Percentiles rank a stretch among this genome's conserved stretches.
phyloP scores from a whole-genome alignment of 495 filamentous ascomycete species.

The Xanthoparmelia taractica region DNA sequence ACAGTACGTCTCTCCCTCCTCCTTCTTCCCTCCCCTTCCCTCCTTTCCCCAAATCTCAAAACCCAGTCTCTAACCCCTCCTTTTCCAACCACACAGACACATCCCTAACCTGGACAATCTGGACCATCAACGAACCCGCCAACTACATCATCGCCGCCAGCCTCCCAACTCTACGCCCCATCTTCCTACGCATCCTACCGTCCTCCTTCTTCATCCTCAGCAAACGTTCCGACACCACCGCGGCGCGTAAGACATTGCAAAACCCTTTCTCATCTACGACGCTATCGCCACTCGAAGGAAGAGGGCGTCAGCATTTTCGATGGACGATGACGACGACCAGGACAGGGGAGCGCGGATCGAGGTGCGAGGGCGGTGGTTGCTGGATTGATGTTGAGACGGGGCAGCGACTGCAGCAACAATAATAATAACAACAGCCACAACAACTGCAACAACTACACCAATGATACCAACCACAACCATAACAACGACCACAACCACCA shows the following conservation, averaged over 20 bases:
- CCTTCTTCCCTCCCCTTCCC: neutral
- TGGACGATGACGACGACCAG: no score
- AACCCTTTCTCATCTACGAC: neutral
- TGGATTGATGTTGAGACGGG: neutral
- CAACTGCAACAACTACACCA: no score
- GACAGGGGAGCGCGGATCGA: neutral
- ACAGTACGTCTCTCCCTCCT: slow-evolving; percentile 14
- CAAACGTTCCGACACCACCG: neutral
- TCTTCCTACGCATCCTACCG: slow-evolving; percentile 23
- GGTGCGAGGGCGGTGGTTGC: neutral
- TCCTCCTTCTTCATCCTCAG: slow-evolving; percentile 15
- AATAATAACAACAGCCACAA: no score
- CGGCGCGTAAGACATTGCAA: neutral
- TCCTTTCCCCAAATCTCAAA: no score
- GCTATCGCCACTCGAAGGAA: neutral
- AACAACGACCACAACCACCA: neutral
- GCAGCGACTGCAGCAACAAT: neutral
- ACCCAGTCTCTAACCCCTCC: no score
- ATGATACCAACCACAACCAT: no score
- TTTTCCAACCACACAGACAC: slow-evolving; percentile 15
- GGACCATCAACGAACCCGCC: slow-evolving; percentile 40
- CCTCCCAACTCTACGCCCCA: slow-evolving; percentile 39
- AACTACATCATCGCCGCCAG: slow-evolving; percentile 41
- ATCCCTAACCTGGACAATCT: slow-evolving; percentile 31
- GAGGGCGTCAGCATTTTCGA: no score